phyloP scores from a whole-genome alignment of 2,329 filamentous ascomycete species.

The Aspergillus thermomutatus region DNA sequence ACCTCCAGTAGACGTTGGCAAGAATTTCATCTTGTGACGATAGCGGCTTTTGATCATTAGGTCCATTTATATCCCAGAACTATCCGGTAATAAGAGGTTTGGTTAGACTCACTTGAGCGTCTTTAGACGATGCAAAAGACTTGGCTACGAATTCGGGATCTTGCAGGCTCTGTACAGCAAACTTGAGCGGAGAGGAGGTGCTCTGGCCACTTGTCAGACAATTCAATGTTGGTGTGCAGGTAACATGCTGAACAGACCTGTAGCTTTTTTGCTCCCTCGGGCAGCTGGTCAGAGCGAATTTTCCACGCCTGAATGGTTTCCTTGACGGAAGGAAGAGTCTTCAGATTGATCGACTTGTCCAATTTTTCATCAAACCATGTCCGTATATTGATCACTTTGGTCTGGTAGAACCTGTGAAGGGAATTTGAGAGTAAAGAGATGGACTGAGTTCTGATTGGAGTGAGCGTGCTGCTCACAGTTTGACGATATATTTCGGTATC shows the following conservation, averaged over 20 bases:
- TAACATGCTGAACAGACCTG: slow-evolving; percentile 18
- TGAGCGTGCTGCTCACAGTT: slow-evolving; percentile 71
- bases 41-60: slow-evolving; percentile 35
- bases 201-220: slow-evolving; percentile 14
- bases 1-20: slow-evolving; percentile 78
- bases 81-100: too few relatives aligned
- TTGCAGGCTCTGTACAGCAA: slow-evolving; percentile 61
- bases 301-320: slow-evolving; percentile 65
- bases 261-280: slow-evolving; percentile 40
- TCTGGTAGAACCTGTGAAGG: slow-evolving; percentile 78
- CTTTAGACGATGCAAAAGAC: slow-evolving; percentile 58
- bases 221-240: not conserved
- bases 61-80: not conserved
- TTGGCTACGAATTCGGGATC: slow-evolving; percentile 67
- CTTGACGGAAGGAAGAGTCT: slow-evolving; percentile 51
- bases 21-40: slow-evolving; percentile 69
- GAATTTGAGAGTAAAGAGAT: slow-evolving; percentile 74
- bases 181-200: slow-evolving; percentile 32
- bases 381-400: slow-evolving; percentile 71
- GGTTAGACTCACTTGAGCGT: slow-evolving; percentile 34
- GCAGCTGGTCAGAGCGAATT: slow-evolving; percentile 56
- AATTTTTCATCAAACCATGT: slow-evolving; percentile 80
- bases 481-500: slow-evolving; percentile 75
- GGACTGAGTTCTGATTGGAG: slow-evolving; percentile 70
- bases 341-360: slow-evolving; percentile 63